Base-by-base conservation (phyloP, 345 rosid genomes). In the Syzygium jambos region DNA sequence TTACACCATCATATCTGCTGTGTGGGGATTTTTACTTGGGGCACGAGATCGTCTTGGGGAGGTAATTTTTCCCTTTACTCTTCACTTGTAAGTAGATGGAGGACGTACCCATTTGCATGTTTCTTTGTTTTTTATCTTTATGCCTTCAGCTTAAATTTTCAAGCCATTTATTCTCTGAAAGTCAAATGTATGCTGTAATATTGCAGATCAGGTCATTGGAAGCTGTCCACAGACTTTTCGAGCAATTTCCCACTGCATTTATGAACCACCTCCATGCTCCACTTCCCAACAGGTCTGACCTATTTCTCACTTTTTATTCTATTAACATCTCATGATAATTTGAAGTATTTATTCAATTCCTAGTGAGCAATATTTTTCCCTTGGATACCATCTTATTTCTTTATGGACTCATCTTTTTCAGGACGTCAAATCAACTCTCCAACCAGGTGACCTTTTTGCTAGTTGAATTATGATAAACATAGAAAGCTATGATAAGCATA, bases 11-110 rank as follows among this genome's bases (percentile, higher is more conserved):
- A 86, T 94, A 91, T 98, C 99, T 92, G 98, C 99, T 52, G 88
- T 94, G 86, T 93, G 94, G 94, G 99, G 99, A 85, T 98, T 98
- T 91, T 92, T 98, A 92, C 96, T 96, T 56, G 99, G 99, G 88
- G 99, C 99, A 52, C 93, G 98, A 91, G 99, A 95, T 92, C 99
- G 94, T 86, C 96, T 98, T 85, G 99, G 99, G 38, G 99, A 98
- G 95, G 99, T 96, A 90, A 56, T 84, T 84, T 84, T 34, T 25
- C 46, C 49, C 9, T 34, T 34, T 73, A 73, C 7, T 34, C 0
- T 73, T 73, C 25, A 19, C 49, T 34, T 73, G 46, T 17, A 73
- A 73, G 49, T 73, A 34, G 25, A 73, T 34, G 46, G 80, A 34
- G 80, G 25, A 73, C 0, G 43, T 68, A 68, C 6, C 77, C 78